These are phyloP conservation scores for Populus nigra DNA, from an alignment of 345 rosid genomes.

Conservation along the genomic window DNA sequence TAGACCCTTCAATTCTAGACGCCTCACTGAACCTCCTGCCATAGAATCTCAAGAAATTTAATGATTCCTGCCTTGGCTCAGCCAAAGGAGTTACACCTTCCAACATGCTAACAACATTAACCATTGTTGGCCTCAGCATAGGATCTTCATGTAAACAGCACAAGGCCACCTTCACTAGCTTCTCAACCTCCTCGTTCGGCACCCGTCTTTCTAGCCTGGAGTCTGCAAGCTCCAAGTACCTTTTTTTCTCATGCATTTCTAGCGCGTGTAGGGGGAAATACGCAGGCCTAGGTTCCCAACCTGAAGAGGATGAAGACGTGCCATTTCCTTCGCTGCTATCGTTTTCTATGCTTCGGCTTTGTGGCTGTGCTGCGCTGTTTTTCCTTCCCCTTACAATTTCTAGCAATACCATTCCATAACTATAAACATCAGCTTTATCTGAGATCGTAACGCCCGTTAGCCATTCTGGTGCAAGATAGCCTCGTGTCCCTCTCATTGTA, in stretches of 20 bases:
- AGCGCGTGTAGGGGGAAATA: slow-evolving; percentile 61
- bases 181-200: slow-evolving; percentile 37
- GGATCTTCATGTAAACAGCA: slow-evolving; percentile 34
- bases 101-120: slow-evolving; percentile 18
- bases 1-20: slow-evolving; percentile 48
- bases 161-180: slow-evolving; percentile 19
- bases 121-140: slow-evolving; percentile 18
- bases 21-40: slow-evolving; percentile 76
- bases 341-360: slow-evolving; percentile 14
- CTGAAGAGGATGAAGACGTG: slow-evolving; percentile 18
- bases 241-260: slow-evolving; percentile 31
- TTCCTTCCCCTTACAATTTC: no score
- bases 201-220: slow-evolving; percentile 72
- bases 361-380: slow-evolving; percentile 9
- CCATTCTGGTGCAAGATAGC: slow-evolving; percentile 34
- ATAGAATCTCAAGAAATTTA: slow-evolving; percentile 77
- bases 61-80: slow-evolving; percentile 63
- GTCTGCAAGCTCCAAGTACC: slow-evolving; percentile 74
- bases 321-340: slow-evolving; percentile 11
- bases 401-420: no score
- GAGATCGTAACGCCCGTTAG: slow-evolving; percentile 19
- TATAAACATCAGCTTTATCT: slow-evolving; percentile 20
- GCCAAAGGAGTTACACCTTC: slow-evolving; percentile 28
- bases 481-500: slow-evolving; percentile 30
- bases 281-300: slow-evolving; percentile 11